These are phyloP conservation scores for Corymbia citriodora DNA, from an alignment of 441 rosid genomes.

Conservation along the genomic window DNA sequence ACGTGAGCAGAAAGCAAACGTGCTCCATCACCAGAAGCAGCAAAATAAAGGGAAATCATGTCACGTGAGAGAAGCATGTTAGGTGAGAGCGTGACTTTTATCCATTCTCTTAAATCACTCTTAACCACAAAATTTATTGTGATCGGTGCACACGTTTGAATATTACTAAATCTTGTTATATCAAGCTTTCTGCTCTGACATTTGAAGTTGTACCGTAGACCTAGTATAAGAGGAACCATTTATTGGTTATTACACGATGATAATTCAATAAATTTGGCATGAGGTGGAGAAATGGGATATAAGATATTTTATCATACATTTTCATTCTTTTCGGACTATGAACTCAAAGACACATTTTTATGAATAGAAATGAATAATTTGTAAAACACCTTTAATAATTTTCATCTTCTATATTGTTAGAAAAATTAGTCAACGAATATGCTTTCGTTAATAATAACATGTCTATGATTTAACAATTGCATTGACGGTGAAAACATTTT, in stretches of 20 bases:
- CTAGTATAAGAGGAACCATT: accelerated
- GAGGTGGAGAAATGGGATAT: neutral
- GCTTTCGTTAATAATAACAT: neutral
- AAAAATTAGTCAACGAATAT: neutral
- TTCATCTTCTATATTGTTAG: neutral
- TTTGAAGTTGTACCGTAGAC: no score
- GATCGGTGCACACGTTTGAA: no score
- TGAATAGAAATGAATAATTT: neutral
- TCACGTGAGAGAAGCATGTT: no score
- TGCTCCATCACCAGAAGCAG: no score
- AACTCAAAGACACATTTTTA: accelerated
- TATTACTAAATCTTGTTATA: no score
- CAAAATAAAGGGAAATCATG: no score
- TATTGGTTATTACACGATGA: no score
- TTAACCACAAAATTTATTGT: no score
- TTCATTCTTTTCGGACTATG: neutral
- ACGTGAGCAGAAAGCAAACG: no score
- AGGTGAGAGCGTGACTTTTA: no score
- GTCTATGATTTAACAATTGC: neutral
- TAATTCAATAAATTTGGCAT: neutral
- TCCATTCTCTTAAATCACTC: no score
- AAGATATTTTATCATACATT: neutral
- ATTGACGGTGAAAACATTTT: neutral
- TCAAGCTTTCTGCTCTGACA: no score
- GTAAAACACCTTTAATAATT: neutral